Conservation (phyloP, 2,329 filamentous ascomycete species). For the Alternaria solani region DNA sequence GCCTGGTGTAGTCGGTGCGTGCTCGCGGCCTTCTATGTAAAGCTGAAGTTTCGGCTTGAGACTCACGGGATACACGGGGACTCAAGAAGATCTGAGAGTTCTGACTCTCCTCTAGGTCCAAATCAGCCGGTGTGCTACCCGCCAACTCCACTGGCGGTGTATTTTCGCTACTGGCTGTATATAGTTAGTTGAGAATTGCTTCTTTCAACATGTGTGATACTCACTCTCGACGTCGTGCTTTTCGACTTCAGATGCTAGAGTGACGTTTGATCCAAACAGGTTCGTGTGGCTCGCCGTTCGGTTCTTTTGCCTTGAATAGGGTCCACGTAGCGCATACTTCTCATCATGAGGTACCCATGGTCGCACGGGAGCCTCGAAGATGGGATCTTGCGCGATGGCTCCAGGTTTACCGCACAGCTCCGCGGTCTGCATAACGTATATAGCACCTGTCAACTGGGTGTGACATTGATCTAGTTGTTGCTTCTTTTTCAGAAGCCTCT, state of each 20-base stretch:
- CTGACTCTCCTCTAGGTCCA: constrained; percentile 19
- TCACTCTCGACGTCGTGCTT: constrained; percentile 26
- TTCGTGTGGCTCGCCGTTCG: constrained; percentile 29
- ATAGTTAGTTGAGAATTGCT: constrained; percentile 10
- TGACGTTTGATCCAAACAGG: constrained; percentile 32
- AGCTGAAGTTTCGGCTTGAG: background rate
- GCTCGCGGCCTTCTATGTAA: constrained; percentile 6
- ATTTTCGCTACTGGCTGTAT: constrained; percentile 23
- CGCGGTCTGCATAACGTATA: constrained; percentile 38
- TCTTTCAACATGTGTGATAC: background rate
- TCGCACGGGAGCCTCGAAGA: constrained; percentile 30
- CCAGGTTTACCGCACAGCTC: constrained; percentile 30
- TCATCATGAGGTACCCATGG: constrained; percentile 30
- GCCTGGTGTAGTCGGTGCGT: constrained; percentile 6
- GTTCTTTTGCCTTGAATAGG: constrained; percentile 35
- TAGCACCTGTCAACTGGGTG: constrained; percentile 35
- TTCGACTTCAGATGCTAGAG: constrained; percentile 23
- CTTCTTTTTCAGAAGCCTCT: constrained; percentile 32
- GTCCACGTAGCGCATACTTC: constrained; percentile 26
- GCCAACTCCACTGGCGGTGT: constrained; percentile 35
- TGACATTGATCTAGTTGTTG: constrained; percentile 35
- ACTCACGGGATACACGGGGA: constrained; percentile 2
- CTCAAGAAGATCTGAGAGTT: constrained; percentile 19
- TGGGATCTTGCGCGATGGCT: constrained; percentile 20
- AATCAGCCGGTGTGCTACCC: constrained; percentile 39